Conservation (phyloP, 1,284 basidiomycete species). For the Ganoderma boninense region DNA sequence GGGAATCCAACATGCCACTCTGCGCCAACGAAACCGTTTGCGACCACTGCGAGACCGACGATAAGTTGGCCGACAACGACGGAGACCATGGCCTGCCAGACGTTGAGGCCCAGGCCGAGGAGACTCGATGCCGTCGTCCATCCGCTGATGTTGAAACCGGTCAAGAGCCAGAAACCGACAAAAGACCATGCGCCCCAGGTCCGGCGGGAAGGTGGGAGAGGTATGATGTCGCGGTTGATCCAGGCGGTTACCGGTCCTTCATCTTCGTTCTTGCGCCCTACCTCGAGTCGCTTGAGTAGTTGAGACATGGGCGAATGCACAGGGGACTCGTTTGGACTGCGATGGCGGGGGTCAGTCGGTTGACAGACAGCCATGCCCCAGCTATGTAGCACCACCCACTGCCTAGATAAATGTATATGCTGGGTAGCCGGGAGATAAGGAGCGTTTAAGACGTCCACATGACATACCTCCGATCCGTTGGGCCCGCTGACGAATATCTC, state of each 20-base stretch:
- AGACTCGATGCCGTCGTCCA: constrained; percentile 35
- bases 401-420: not conserved
- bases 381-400: not conserved
- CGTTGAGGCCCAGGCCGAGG: constrained; percentile 32
- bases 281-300: constrained; percentile 29
- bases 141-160: constrained; percentile 34
- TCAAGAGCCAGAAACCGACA: constrained; percentile 35
- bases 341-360: not conserved
- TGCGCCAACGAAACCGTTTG: constrained; percentile 30
- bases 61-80: constrained; percentile 32
- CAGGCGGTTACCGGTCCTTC: constrained; percentile 28
- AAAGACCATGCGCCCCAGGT: constrained; percentile 36
- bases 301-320: not conserved
- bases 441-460: not conserved
- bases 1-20: constrained; percentile 37
- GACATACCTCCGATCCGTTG: not conserved
- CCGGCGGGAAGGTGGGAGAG: constrained; percentile 32
- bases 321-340: not conserved
- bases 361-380: not conserved
- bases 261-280: constrained; percentile 23
- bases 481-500: not conserved
- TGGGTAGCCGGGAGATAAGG: not conserved
- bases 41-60: constrained; percentile 27
- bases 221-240: constrained; percentile 35
- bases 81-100: constrained; percentile 35